Base-by-base conservation (phyloP, 805 yeast genomes). In the Metschnikowia gelsemii region DNA sequence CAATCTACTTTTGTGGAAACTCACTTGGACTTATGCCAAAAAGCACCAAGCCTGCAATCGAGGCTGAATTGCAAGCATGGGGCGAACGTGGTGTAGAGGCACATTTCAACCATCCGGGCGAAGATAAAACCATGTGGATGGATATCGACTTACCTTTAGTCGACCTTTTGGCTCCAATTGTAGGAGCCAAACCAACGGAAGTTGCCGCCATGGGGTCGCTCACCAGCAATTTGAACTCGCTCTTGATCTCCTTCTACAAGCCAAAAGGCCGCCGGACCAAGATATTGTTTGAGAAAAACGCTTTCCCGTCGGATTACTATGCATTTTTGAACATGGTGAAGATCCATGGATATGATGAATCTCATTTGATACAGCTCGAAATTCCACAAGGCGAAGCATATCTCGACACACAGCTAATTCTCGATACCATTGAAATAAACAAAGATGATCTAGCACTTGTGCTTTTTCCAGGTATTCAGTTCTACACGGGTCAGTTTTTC, bases 231-330 rank as follows among this genome's bases (percentile, higher is more conserved):
- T 69, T 90, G 56, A 93, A 91, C 58, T 72, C 89, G 0, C 64
- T 89, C 51, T 59, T 91, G 45, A 64, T 80, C 5, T 73, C 87
- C 9, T 90, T 91, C 58, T 90, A 87, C 64, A 73, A 70, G 50
- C 96, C 96, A 0, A 49, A 52, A 3, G 78, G 73, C 2, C 57
- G 51, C 3, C 74, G 81, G 49, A 72, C 75, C 46, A 87, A 87
- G 67, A 85, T 90, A 31, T 58, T 90, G 48, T 86, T 86, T 58
- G 98, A 90, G 56, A 80, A 80, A 52, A 84, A 82, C 43, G 91
- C 97, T 0, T 90, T 90, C 57, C 97, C 98, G 0, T 86, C 96
- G 0, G 98, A 90, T 60, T 86, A 77, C 64, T 90, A 89, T 64
- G 91, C 96, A 2, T 79, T 90, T 49, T 73, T 76, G 48, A 86